Percentiles rank a stretch among this genome's conserved stretches.
These are phyloP conservation scores for Tylopilus vinaceipallidus DNA, from an alignment of 768 basidiomycete species.

Conservation along the genomic window DNA sequence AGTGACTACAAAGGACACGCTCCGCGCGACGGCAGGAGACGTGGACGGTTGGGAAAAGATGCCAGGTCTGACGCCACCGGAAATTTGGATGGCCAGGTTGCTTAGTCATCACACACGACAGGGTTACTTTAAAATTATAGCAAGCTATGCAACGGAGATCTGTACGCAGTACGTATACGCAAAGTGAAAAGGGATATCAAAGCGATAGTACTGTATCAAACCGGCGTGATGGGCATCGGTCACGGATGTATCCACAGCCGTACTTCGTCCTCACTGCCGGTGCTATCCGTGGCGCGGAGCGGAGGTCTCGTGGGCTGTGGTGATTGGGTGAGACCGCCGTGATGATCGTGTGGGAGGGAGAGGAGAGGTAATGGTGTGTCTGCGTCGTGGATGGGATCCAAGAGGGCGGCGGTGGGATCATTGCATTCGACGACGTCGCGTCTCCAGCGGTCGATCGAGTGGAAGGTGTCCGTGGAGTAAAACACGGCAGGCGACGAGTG, in stretches of 20 bases:
- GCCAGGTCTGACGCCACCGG: not conserved
- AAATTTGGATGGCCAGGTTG: not conserved
- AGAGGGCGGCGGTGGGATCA: slow-evolving; percentile 4
- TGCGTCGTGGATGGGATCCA: slow-evolving; percentile 18
- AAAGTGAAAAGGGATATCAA: not conserved
- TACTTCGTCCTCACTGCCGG: slow-evolving; percentile 11
- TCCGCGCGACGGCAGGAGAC: not conserved
- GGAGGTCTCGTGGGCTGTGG: not conserved
- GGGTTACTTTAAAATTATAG: too few relatives aligned
- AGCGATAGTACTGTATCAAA: not conserved
- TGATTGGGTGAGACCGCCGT: not conserved
- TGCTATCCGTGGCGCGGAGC: not conserved
- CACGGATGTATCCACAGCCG: slow-evolving; percentile 16
- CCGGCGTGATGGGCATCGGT: not conserved
- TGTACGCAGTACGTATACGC: not conserved
- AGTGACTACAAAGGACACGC: too few relatives aligned
- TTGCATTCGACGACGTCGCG: slow-evolving; percentile 11
- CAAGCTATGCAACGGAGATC: too few relatives aligned
- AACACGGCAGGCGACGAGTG: slow-evolving; percentile 21
- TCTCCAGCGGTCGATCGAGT: slow-evolving; percentile 25
- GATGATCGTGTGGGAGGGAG: slow-evolving; percentile 6
- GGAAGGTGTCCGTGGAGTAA: slow-evolving; percentile 20
- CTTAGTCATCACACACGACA: slow-evolving; percentile 20
- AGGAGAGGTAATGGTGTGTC: slow-evolving; percentile 10
- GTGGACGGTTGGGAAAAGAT: slow-evolving; percentile 1